Base-by-base conservation (phyloP, 768 basidiomycete species). In the Termitomyces sp. region DNA sequence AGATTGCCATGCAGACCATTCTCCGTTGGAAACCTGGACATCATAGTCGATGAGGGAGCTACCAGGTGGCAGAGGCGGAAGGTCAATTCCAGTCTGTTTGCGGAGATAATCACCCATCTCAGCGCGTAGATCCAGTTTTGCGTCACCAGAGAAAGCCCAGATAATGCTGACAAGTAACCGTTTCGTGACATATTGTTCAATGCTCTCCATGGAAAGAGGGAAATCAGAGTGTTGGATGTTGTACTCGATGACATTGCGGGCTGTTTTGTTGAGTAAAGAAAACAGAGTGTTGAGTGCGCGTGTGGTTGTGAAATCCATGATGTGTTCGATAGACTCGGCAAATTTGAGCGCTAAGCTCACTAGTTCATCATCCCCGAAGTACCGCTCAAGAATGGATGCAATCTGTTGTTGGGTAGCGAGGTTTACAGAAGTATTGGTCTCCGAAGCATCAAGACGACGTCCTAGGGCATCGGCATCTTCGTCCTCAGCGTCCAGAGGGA, bases 81-180 rank as follows among this genome's bases (percentile, higher is more conserved):
- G 78, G 67, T 98, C 96, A 59, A 98, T 87, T 40, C 89, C 93
- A 1, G 93, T 95, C 57, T 91, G 88, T 52, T 84, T 83, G 48
- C 89, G 80, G 47, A 99, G 75, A 72, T 88, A 95, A 59, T 93
- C 87, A 55, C 97, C 95, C 80, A 99, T 85, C 63, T 89, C 85
- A 2, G 92, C 89, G 30, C 97, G 87, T 57, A 91, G 75, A 64
- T 95, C 93, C 60, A 97, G 76, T 66, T 91, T 92, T n/a, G 93
- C 88, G 66, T 99, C 97, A 43, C 97, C 97, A 36, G 94, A 90
- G 73, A 99, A 98, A 0, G 97, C 95, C 97, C 97, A 99, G 51
- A 98, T 90, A 63, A 98, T 86, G 74, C 84, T 93, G 71, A 98
- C 85, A 9, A 98, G 82, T 30, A 98, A 75, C 35, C 93, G 87